A percentile compares a stretch with the other conserved stretches of the same genome.
phyloP scores from a whole-genome alignment of 1,284 basidiomycete species.

The Athelia psychrophila region DNA sequence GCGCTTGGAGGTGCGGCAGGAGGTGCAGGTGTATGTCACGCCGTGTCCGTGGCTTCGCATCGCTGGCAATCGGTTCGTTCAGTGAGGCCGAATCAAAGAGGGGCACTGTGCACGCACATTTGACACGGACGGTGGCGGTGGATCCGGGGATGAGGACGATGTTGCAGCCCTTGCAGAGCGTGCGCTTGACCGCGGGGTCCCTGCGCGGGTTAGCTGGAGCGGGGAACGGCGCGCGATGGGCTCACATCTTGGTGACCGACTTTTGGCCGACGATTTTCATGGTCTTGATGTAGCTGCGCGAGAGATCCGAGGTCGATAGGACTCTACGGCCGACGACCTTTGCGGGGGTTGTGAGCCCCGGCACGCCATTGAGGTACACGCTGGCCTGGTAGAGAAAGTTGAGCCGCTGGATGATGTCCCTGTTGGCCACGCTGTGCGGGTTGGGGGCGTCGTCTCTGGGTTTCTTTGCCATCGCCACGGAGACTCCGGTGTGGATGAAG shows the following conservation, averaged over 20 bases:
- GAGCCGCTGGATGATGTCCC: constrained; percentile 75
- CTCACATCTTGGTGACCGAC: constrained; percentile 72
- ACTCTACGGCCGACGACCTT: constrained; percentile 25
- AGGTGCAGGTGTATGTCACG: constrained; percentile 53
- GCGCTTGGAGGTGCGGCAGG: constrained; percentile 49
- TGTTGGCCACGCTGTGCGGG: constrained; percentile 53
- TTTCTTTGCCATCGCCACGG: constrained; percentile 53
- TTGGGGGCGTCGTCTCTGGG: constrained; percentile 55
- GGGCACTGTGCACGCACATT: constrained; percentile 40
- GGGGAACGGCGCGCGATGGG: constrained; percentile 15
- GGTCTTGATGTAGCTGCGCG: constrained; percentile 57
- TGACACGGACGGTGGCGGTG: constrained; percentile 60
- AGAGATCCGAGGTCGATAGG: constrained; percentile 41
- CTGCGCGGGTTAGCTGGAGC: constrained; percentile 31
- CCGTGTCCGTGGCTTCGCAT: constrained; percentile 49
- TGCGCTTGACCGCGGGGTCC: constrained; percentile 77
- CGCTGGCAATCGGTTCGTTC: constrained; percentile 28
- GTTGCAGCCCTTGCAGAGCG: constrained; percentile 68
- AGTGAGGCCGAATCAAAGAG: background rate
- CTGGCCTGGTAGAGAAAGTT: constrained; percentile 85
- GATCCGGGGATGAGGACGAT: constrained; percentile 64
- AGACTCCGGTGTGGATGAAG: too few relatives aligned
- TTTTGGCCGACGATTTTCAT: constrained; percentile 73
- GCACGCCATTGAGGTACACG: constrained; percentile 52
- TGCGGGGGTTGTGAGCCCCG: constrained; percentile 3